Evolutionary conservation across 2,329 filamentous ascomycete genomes (phyloP).

Genomic region (Diaporthe amygdali): DNA sequence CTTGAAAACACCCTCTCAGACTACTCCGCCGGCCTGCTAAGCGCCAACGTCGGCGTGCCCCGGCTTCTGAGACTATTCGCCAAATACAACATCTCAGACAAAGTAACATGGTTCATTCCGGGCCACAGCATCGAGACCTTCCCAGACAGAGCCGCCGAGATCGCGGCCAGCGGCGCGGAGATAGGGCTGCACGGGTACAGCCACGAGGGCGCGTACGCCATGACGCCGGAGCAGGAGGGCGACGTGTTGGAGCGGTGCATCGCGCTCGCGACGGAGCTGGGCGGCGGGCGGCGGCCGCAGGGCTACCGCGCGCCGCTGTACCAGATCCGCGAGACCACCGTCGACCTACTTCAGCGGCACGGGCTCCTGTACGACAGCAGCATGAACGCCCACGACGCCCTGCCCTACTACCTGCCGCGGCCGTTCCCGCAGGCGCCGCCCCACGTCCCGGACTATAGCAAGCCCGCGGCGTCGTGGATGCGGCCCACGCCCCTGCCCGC

Average conservation of each 20-base stretch:
- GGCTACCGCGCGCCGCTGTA: slow-evolving; percentile 57
- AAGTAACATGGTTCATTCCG: slow-evolving; percentile 57
- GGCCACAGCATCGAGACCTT: slow-evolving; percentile 56
- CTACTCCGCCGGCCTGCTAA: slow-evolving; percentile 55
- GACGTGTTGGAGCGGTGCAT: slow-evolving; percentile 50
- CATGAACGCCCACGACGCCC: slow-evolving; percentile 50
- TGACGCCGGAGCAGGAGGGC: slow-evolving; percentile 49
- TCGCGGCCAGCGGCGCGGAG: slow-evolving; percentile 49
- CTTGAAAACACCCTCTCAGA: slow-evolving; percentile 55
- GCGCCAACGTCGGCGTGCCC: slow-evolving; percentile 53
- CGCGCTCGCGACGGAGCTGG: slow-evolving; percentile 42
- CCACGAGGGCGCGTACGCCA: slow-evolving; percentile 50
- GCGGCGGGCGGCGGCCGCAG: slow-evolving; percentile 42
- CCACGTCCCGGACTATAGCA: slow-evolving; percentile 40
- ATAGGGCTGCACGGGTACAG: slow-evolving; percentile 54
- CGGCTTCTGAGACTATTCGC: slow-evolving; percentile 53
- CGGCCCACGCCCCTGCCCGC: slow-evolving; percentile 40
- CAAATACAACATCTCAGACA: slow-evolving; percentile 48
- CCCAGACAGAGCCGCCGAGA: slow-evolving; percentile 43
- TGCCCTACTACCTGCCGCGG: slow-evolving; percentile 46
- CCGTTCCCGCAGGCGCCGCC: slow-evolving; percentile 39
- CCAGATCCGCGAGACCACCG: slow-evolving; percentile 49
- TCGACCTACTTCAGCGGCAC: slow-evolving; percentile 47
- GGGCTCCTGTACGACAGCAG: slow-evolving; percentile 51
- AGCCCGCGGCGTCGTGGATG: slow-evolving; percentile 49